These are phyloP conservation scores for Komagataella ulmi DNA, from an alignment of 805 yeast species.

Conservation along the genomic window DNA sequence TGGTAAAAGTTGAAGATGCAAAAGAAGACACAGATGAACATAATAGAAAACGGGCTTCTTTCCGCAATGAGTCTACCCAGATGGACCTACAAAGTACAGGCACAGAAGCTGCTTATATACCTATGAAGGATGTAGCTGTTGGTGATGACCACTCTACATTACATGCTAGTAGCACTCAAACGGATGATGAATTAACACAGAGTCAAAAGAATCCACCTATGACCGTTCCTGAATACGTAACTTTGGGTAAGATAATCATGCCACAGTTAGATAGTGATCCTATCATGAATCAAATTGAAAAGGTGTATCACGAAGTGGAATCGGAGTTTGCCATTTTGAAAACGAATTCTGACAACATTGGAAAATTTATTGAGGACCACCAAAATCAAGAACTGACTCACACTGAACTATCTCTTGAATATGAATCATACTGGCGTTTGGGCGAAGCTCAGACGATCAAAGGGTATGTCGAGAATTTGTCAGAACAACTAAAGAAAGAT, in stretches of 20 bases:
- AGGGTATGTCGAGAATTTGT: neutral
- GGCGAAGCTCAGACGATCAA: constrained; percentile 12
- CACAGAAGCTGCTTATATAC: neutral
- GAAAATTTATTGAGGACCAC: constrained; percentile 13
- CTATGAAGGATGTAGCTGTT: neutral
- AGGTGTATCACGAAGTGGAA: constrained; percentile 14
- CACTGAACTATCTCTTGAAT: constrained; percentile 10
- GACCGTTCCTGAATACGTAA: constrained; percentile 11
- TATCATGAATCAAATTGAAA: constrained; percentile 12
- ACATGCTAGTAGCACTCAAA: neutral
- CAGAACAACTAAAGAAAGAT: neutral
- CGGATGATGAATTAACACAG: constrained; percentile 11
- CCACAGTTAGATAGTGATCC: constrained; percentile 6
- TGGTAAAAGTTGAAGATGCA: neutral
- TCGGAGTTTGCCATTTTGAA: constrained; percentile 14
- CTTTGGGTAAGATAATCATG: constrained; percentile 5
- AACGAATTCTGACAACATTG: constrained; percentile 9
- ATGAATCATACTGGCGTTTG: constrained; percentile 17
- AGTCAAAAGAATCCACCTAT: constrained; percentile 11
- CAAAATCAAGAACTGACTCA: constrained; percentile 6
- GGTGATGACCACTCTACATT: neutral
- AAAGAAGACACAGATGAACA: neutral
- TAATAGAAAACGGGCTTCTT: neutral
- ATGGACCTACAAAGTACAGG: constrained; percentile 6
- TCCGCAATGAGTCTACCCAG: neutral